phyloP scores from a whole-genome alignment of 2,329 filamentous ascomycete species.

The Aspergillus persii region DNA sequence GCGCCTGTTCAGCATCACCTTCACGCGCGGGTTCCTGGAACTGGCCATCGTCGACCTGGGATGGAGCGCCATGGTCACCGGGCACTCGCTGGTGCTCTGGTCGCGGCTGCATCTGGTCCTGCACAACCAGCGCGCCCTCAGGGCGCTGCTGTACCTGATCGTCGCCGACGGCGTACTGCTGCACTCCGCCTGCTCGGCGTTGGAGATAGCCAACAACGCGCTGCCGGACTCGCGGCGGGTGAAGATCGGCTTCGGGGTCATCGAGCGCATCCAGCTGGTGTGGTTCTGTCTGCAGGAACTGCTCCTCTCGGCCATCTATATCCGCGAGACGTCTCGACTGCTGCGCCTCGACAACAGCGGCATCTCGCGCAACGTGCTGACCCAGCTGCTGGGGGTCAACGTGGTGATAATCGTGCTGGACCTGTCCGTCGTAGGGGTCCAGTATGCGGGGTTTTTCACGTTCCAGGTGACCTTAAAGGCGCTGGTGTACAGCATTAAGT shows the following conservation, averaged over 20 bases:
- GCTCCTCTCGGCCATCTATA: constrained; percentile 53
- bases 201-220: constrained; percentile 42
- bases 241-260: constrained; percentile 37
- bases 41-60: constrained; percentile 42
- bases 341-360: constrained; percentile 43
- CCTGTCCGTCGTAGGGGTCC: constrained; percentile 39
- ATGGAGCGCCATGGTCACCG: constrained; percentile 49
- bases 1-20: constrained; percentile 40
- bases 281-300: constrained; percentile 56
- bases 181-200: constrained; percentile 41
- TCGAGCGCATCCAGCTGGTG: constrained; percentile 55
- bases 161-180: constrained; percentile 43
- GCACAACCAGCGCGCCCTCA: constrained; percentile 34
- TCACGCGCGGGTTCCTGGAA: constrained; percentile 32
- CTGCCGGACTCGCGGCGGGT: constrained; percentile 21
- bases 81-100: constrained; percentile 50
- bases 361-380: constrained; percentile 37
- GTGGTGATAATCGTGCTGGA: constrained; percentile 47
- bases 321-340: constrained; percentile 51
- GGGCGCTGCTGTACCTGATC: constrained; percentile 44
- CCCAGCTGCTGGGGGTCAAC: constrained; percentile 49
- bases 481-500: constrained; percentile 47
- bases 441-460: constrained; percentile 42
- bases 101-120: constrained; percentile 49
- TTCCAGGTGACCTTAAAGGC: constrained; percentile 46